Base-by-base conservation (phyloP, 768 basidiomycete species). In the Trametes cubensis region DNA sequence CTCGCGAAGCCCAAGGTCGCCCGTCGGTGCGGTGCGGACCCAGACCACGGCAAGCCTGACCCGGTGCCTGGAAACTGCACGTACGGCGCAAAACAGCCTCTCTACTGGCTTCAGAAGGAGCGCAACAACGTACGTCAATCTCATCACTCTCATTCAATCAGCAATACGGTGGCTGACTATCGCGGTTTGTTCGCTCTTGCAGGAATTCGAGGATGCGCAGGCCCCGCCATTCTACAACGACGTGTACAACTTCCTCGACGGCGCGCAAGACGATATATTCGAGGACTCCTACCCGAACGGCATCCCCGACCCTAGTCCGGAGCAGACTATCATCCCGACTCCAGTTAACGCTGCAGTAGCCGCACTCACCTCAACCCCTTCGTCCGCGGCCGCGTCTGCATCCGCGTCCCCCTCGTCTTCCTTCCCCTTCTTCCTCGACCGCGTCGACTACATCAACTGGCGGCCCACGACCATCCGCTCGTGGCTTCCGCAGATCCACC, bases 231-330 rank as follows among this genome's bases (percentile, higher is more conserved):
- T 83, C 60, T 92, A 92, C 74, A 86, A 81, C 67, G 81, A 84
- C 62, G 74, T 84, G 15, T 92, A 89, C 78, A 86, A 87, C 69
- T 92, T 89, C 73, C 60, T 64, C 11, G 85, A 92, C 68, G 90
- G 91, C 10, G 76, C 89, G 0, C 91, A 94, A 70, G 70, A 81
- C 55, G 88, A 91, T 71, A 90, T 91, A 62, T 90, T 92, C 71
- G 74, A 77, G 53, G 80, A 85, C 69, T 86, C 80, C 2, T 86
- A 87, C 66, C 70, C 71, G 3, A 30, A 55, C 41, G 70, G 70
- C 42, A 55, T 58, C 55, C 49, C 75, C 10, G 47, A 63, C 25
- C 72, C 72, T 4, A 67, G 67, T 50, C 67, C 70, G 8, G 67
- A 71, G 47, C 62, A 62, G 53, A 73, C 72, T 2, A 56, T 63